Base-by-base conservation (phyloP, 2,329 filamentous ascomycete genomes). In the Fusarium austroafricanum region DNA sequence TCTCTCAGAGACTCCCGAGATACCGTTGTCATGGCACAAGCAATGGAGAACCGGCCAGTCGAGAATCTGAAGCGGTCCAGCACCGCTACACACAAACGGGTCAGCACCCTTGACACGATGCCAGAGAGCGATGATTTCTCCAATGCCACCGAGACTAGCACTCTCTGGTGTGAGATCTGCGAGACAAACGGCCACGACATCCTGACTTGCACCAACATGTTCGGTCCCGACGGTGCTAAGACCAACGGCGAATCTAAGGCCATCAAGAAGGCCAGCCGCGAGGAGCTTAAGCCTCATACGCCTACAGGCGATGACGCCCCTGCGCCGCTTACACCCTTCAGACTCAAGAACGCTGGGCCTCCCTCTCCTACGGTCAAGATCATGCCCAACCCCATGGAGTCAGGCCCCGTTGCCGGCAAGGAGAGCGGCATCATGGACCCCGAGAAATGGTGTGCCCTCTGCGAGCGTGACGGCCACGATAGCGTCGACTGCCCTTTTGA, bases 401-500 rank as follows among this genome's bases (percentile, higher is more conserved):
- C 84, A 53, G 89, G 88, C 3, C 90, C 92, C 3, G 86, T 93
- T 23, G 90, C 92, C 6, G 92, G 92, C 52, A 95, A 93, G 81
- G 88, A 90, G 69, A 93, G 89, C 55, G 91, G 92, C 2, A 82
- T 92, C 45, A 84, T 95, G 68, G 93, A 98, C 74, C 88, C 90
- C 55, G 87, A 90, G 65, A 97, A 97, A 81, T 99, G 96, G 96
- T 99, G 96, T 79, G 96, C 96, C 17, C 84, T 98, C 43, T 99
- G 96, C 77, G 96, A 99, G 83, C 89, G 93, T 65, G 96, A 99
- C 75, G 96, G 96, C 15, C 96, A 99, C 77, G 92, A 97, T 79
- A 97, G 95, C 75, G 94, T 97, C 64, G 93, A 96, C 79, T 97
- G 94, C 79, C 94, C 94, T 14, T 92, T 97, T 79, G 94, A 97